These are phyloP conservation scores for Penicillium sp. DNA, from an alignment of 2,329 filamentous ascomycete genomes.

Conservation along the genomic window DNA sequence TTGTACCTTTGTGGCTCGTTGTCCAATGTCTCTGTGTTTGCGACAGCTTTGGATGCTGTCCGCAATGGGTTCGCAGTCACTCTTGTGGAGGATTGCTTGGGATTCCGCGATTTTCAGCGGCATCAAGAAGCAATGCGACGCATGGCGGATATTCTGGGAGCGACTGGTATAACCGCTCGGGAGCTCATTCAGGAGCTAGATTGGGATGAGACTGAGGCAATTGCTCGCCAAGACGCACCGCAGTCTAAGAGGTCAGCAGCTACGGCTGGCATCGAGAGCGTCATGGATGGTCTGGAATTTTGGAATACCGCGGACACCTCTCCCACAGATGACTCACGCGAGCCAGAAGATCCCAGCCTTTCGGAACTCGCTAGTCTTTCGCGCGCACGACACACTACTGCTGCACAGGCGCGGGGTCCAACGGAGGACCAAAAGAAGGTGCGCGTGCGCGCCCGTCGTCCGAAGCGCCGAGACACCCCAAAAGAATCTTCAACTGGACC, in stretches of 20 bases:
- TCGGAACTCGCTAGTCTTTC: slow-evolving; percentile 18
- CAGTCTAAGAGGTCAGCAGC: slow-evolving; percentile 17
- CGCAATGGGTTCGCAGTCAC: slow-evolving; percentile 84
- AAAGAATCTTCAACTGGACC: background rate
- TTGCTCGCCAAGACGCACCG: slow-evolving; percentile 25
- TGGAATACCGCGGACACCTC: slow-evolving; percentile 15
- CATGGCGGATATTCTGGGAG: slow-evolving; percentile 72
- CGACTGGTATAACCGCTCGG: slow-evolving; percentile 59
- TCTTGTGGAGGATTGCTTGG: slow-evolving; percentile 83
- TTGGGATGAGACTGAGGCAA: slow-evolving; percentile 42
- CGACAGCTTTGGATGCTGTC: slow-evolving; percentile 86
- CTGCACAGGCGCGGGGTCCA: slow-evolving; percentile 7
- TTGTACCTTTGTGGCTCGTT: slow-evolving; percentile 85
- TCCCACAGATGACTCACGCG: slow-evolving; percentile 7
- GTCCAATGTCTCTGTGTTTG: slow-evolving; percentile 84
- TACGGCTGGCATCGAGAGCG: slow-evolving; percentile 35
- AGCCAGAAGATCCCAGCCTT: slow-evolving; percentile 11
- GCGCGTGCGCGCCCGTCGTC: slow-evolving; percentile 27
- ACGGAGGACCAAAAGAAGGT: slow-evolving; percentile 22
- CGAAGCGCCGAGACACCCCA: slow-evolving; percentile 25
- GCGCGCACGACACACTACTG: slow-evolving; percentile 10
- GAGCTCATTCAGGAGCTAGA: slow-evolving; percentile 56
- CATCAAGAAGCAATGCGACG: slow-evolving; percentile 69
- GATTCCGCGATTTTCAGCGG: slow-evolving; percentile 67
- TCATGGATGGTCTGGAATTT: slow-evolving; percentile 37